Evolutionary conservation across 305 asterid species (phyloP), one percentile per base, ranked within the genome.

Genomic region (Ilex paraguariensis): DNA sequence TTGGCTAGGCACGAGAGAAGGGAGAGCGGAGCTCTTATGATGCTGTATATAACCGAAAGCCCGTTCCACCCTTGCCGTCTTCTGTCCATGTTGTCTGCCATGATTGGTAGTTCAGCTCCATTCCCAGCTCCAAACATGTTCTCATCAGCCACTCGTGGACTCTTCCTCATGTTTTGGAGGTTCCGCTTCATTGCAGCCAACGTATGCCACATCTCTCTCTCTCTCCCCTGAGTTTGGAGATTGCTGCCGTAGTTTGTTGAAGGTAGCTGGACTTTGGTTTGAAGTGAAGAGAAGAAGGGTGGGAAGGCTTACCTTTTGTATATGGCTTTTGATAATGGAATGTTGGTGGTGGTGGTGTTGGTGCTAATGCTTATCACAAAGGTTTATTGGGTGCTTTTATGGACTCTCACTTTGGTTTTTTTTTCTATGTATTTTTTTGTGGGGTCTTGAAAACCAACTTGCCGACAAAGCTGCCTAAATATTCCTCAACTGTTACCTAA

Each of bases 61-160:
- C 74, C 61, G 16, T 63, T 63, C 30, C 79, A 60, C 44, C 65
- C 39, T 6, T 69, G 46, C 39, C 54, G 28, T 45, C 61, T 64
- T 44, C 62, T 46, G 36, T 44, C 68, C 14, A 64, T 30, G 36
- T 12, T 49, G 53, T 49, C 6, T 36, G 6, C 7, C 6, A 36
- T 36, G 42, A 36, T 36, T 36, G 42, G 42, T 36, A 36, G 3
- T 36, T 36, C 42, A 36, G 42, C 6, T 12, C 53, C 53, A n/a
- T n/a, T n/a, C 14, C 60, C 46, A 10, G 52, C 66, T 50, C 31
- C 42, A 30, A 50, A 63, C 36, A 72, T 51, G 50, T 63, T 74
- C 77, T 74, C 83, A 13, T 80, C 85, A 9, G 78, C 67, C 9
- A 80, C 79, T 62, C 77, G 77, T 10, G 81, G 74, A 49, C 59